Percentiles rank a stretch among this genome's conserved stretches.
Evolutionary conservation across 2,329 filamentous ascomycete species (phyloP).

Genomic region (Zalaria sp.): DNA sequence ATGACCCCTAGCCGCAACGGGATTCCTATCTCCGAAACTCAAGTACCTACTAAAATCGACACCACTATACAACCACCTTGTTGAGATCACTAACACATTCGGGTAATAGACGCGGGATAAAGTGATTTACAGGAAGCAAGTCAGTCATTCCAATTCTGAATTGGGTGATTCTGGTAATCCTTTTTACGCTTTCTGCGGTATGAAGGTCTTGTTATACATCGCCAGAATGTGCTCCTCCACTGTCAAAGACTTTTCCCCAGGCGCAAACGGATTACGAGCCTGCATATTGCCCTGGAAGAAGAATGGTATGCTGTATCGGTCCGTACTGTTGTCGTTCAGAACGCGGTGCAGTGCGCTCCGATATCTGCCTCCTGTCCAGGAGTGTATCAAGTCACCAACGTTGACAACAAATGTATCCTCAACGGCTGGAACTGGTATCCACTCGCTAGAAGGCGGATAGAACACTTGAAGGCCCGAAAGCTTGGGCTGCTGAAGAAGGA

Average conservation of each 20-base stretch:
- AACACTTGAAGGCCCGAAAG: constrained; percentile 28
- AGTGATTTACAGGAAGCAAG: too few relatives aligned
- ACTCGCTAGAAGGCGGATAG: constrained; percentile 23
- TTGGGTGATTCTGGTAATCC: too few relatives aligned
- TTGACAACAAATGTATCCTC: constrained; percentile 33
- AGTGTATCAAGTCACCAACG: constrained; percentile 35
- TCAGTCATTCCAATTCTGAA: too few relatives aligned
- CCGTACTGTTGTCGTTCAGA: constrained; percentile 24
- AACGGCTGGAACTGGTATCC: constrained; percentile 31
- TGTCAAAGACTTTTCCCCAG: background rate
- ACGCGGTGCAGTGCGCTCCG: constrained; percentile 31
- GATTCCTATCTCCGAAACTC: too few relatives aligned
- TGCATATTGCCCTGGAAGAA: constrained; percentile 26
- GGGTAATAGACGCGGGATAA: too few relatives aligned
- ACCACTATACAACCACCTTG: too few relatives aligned
- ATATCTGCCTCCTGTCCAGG: constrained; percentile 30
- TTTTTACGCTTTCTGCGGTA: too few relatives aligned
- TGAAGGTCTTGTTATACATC: background rate
- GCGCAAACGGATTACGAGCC: background rate
- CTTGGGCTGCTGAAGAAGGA: constrained; percentile 30
- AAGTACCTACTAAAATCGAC: too few relatives aligned
- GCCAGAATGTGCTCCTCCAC: background rate
- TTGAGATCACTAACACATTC: too few relatives aligned
- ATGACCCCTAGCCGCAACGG: too few relatives aligned
- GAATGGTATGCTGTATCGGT: constrained; percentile 31